Evolutionary conservation across 2,329 filamentous ascomycete genomes (phyloP), one percentile per base, ranked within the genome.

Genomic region (Pestalotiopsis sp.): DNA sequence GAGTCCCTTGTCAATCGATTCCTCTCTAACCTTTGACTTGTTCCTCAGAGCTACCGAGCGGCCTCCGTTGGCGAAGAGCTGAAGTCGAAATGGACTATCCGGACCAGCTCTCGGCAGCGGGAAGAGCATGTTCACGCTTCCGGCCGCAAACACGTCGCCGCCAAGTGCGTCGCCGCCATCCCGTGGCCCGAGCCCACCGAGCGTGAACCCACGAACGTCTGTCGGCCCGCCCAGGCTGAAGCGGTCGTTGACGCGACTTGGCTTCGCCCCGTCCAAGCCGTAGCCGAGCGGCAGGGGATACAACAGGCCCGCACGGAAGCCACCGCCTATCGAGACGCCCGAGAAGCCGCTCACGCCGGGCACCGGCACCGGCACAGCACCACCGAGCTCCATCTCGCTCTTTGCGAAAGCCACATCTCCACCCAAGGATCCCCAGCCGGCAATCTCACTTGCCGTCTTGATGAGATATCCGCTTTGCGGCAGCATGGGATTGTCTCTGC

Each of bases 321-420:
- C 93, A 17, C 90, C 93, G 3, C 93, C 95, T 67, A 99, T 86
- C 12, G 93, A 95, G 67, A 97, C 86, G 31, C 95, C 94, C 55
- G 91, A 93, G 69, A 90, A 86, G 31, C 89, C 90, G 71, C 86
- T 81, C n/a, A 91, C 79, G 1, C 91, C 90, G 0, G 92, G 92
- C 14, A 96, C 82, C 0, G 90, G 85, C 25, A 98, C 84, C 0
- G 95, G 91, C 1, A 95, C 69, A 2, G 94, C 94, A 67, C 89
- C 89, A 70, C 93, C 90, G 1, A 93, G 85, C 79, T 98, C 95
- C 17, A 95, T 75, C 79, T 98, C 95, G n/a, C 91, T 90, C 81
- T 97, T 99, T 79, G 90, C 93, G 80, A 98, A 98, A n/a, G 92
- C 91, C 1, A 97, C 94, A 75, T 98, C 96, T 52, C 96, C 96